A percentile compares a stretch with the other conserved stretches of the same genome.
These are phyloP conservation scores for Maudiozyma barnettii DNA, from an alignment of 805 yeast genomes.

Conservation along the genomic window DNA sequence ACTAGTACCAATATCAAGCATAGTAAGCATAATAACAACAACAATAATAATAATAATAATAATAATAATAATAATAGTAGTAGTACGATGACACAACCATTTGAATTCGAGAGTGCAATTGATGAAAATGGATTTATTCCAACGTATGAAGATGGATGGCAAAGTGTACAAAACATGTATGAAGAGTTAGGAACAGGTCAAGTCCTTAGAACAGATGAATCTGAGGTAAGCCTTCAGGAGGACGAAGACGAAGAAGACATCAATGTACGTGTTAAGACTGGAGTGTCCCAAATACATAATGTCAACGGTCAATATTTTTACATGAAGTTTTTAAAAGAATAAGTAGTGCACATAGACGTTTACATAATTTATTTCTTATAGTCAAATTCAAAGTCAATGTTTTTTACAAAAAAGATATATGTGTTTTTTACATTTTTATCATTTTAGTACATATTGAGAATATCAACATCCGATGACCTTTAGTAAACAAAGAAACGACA, in stretches of 20 bases:
- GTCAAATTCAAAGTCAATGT: no score
- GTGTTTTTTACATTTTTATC: no score
- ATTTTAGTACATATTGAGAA: no score
- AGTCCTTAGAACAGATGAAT: no score
- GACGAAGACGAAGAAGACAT: slow-evolving; percentile 15
- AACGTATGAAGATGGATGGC: slow-evolving; percentile 21
- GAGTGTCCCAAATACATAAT: slow-evolving; percentile 34
- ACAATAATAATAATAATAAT: not conserved
- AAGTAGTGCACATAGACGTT: not conserved
- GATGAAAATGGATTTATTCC: slow-evolving; percentile 4
- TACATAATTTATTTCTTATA: no score
- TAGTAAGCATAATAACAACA: not conserved
- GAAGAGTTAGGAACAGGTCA: slow-evolving; percentile 6
- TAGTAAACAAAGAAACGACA: no score
- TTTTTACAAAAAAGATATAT: no score
- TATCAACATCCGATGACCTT: no score
- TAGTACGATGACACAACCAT: not conserved
- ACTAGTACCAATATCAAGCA: not conserved
- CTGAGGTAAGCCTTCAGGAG: no score
- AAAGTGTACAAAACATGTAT: slow-evolving; percentile 27
- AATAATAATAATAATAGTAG: not conserved
- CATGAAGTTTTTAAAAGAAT: slow-evolving; percentile 6
- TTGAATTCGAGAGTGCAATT: not conserved
- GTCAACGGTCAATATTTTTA: slow-evolving; percentile 28
- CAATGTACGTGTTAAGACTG: slow-evolving; percentile 37